These are phyloP conservation scores for Carpinus fangiana DNA, from an alignment of 306 rosid species.

Conservation along the genomic window DNA sequence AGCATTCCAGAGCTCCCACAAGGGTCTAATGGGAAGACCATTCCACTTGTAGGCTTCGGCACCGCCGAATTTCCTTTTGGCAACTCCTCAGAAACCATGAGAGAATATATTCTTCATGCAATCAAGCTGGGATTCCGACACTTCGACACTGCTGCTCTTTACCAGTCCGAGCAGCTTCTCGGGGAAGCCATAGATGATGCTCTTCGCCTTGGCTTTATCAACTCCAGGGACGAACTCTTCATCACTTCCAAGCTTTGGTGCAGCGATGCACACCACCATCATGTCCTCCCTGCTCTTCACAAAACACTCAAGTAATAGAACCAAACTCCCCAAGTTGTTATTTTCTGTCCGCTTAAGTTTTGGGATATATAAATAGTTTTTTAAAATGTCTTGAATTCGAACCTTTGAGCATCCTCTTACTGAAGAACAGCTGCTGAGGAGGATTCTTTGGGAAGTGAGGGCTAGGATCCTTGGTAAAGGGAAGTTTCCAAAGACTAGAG, in stretches of 20 bases:
- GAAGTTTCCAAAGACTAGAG: no score
- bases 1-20: neutral
- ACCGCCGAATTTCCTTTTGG: constrained; percentile 22
- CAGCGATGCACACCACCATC: constrained; percentile 26
- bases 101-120: constrained; percentile 34
- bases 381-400: no score
- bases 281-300: constrained; percentile 30
- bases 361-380: neutral
- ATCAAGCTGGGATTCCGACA: constrained; percentile 38
- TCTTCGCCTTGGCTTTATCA: constrained; percentile 26
- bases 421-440: no score
- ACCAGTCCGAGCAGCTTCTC: constrained; percentile 26
- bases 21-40: neutral
- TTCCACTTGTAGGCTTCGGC: constrained; percentile 31
- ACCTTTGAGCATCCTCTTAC: no score
- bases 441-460: no score
- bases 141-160: constrained; percentile 32
- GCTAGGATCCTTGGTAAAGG: no score
- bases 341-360: no score
- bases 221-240: constrained; percentile 35
- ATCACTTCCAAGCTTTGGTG: constrained; percentile 37
- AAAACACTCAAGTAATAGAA: constrained; percentile 20
- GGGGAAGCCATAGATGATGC: constrained; percentile 40
- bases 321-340: neutral
- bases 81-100: neutral